Conservation (phyloP, 345 rosid genomes). For the Tarenaya hassleriana region DNA sequence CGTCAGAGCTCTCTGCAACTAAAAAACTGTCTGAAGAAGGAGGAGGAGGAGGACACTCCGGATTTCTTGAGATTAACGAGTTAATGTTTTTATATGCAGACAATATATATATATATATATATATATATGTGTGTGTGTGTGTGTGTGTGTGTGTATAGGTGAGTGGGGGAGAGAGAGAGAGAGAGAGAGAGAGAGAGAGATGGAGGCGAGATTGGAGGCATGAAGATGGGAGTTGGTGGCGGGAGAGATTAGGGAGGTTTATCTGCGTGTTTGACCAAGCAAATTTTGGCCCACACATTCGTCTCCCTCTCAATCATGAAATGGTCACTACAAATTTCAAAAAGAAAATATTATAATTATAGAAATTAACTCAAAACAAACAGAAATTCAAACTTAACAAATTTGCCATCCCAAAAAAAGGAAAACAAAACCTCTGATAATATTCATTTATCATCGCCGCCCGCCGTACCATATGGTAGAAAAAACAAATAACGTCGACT, state of each 20-base stretch:
- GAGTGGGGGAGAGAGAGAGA: slow-evolving; percentile 8
- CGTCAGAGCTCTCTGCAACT: not conserved
- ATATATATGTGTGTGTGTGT: too few relatives aligned
- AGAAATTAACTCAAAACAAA: not conserved
- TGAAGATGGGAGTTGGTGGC: slow-evolving; percentile 31
- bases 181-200: slow-evolving; percentile 13
- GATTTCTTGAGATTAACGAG: slow-evolving; percentile 9
- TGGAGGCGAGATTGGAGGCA: slow-evolving; percentile 34
- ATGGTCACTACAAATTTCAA: slow-evolving; percentile 14
- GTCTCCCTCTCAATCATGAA: slow-evolving; percentile 21
- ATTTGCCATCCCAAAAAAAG: too few relatives aligned
- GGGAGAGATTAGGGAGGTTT: slow-evolving; percentile 32
- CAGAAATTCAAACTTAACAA: not conserved
- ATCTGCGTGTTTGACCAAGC: slow-evolving; percentile 26
- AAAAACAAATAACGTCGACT: too few relatives aligned
- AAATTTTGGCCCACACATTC: slow-evolving; percentile 20
- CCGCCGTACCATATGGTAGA: too few relatives aligned
- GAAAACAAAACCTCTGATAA: too few relatives aligned
- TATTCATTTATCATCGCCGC: too few relatives aligned
- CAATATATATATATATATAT: too few relatives aligned
- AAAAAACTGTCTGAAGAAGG: slow-evolving; percentile 6
- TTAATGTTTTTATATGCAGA: slow-evolving; percentile 19
- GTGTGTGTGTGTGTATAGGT: too few relatives aligned
- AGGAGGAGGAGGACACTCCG: not conserved
- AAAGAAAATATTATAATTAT: not conserved